A percentile compares a stretch with the other conserved stretches of the same genome.
These are phyloP conservation scores for Buxus sempervirens DNA, from an alignment of 164 flowering plant genomes.

Conservation along the genomic window DNA sequence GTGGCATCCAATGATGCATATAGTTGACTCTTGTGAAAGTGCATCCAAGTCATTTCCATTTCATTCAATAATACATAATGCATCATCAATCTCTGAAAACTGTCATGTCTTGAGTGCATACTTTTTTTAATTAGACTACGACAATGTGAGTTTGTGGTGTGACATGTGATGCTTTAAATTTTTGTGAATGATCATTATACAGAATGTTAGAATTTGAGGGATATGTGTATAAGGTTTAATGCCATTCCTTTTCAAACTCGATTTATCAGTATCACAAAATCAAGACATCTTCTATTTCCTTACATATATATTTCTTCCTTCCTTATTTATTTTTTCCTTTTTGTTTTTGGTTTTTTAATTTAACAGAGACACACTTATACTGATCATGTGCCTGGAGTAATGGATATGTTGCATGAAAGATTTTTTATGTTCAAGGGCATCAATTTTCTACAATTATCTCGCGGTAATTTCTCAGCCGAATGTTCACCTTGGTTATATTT, in stretches of 20 bases:
- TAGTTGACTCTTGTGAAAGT: no score
- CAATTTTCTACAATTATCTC: constrained; percentile 27
- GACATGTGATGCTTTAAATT: not conserved
- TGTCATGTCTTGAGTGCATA: not conserved
- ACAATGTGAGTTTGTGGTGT: not conserved
- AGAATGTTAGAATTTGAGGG: no score
- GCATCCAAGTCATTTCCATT: no score
- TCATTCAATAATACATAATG: not conserved
- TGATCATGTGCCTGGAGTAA: constrained; percentile 26
- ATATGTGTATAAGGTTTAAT: no score
- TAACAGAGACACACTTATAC: constrained; percentile 39
- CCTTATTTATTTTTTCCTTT: not conserved
- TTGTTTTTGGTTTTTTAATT: not conserved
- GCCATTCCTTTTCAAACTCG: not conserved
- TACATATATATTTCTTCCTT: not conserved
- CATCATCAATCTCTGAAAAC: not conserved
- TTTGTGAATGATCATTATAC: no score
- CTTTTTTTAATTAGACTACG: no score
- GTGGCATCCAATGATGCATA: no score
- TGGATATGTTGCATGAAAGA: constrained; percentile 29
- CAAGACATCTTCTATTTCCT: not conserved
- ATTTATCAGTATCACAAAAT: not conserved
- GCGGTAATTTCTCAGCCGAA: constrained; percentile 27
- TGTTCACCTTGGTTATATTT: constrained; percentile 38
- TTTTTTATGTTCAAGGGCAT: constrained; percentile 25